Conservation (phyloP, 2,329 filamentous ascomycete genomes). For the Calonectria henricotiae region DNA sequence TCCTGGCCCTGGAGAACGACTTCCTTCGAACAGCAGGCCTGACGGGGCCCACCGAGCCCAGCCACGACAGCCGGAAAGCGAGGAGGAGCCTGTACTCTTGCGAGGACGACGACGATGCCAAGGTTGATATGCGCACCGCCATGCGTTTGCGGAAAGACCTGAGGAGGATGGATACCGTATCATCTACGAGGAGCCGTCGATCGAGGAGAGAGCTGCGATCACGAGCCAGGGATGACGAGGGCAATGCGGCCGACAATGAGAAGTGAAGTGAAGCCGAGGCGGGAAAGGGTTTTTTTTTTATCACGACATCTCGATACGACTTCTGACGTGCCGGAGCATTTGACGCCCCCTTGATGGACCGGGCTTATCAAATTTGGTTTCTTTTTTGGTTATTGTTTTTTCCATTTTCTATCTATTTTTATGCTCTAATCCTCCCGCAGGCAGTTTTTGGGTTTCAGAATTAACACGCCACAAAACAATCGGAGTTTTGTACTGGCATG, state of each 20-base stretch:
- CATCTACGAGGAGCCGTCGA: slow-evolving; percentile 27
- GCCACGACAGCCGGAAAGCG: slow-evolving; percentile 39
- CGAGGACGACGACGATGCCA: slow-evolving; percentile 46
- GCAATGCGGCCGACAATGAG: slow-evolving; percentile 44
- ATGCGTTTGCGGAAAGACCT: slow-evolving; percentile 46
- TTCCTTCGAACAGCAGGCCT: slow-evolving; percentile 40
- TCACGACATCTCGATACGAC: slow-evolving; percentile 18
- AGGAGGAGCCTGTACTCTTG: slow-evolving; percentile 48
- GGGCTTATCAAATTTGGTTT: slow-evolving; percentile 16
- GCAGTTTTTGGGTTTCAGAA: slow-evolving; percentile 31
- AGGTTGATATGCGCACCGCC: slow-evolving; percentile 48
- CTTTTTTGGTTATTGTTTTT: neutral
- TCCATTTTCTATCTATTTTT: neutral
- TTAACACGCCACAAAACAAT: slow-evolving; percentile 14
- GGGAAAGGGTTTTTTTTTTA: slow-evolving; percentile 37
- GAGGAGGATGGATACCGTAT: slow-evolving; percentile 34
- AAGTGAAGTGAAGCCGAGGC: slow-evolving; percentile 35
- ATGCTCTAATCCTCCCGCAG: slow-evolving; percentile 9
- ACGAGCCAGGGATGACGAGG: slow-evolving; percentile 35
- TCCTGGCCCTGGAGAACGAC: slow-evolving; percentile 41
- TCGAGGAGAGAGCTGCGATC: slow-evolving; percentile 18
- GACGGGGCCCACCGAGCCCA: slow-evolving; percentile 41
- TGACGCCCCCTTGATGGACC: slow-evolving; percentile 21
- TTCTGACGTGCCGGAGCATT: slow-evolving; percentile 19
- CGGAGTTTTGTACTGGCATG: slow-evolving; percentile 9